A percentile compares a stretch with the other conserved stretches of the same genome.
phyloP scores from a whole-genome alignment of 148 eudicot genomes.

The Pharnaceum exiguum region DNA sequence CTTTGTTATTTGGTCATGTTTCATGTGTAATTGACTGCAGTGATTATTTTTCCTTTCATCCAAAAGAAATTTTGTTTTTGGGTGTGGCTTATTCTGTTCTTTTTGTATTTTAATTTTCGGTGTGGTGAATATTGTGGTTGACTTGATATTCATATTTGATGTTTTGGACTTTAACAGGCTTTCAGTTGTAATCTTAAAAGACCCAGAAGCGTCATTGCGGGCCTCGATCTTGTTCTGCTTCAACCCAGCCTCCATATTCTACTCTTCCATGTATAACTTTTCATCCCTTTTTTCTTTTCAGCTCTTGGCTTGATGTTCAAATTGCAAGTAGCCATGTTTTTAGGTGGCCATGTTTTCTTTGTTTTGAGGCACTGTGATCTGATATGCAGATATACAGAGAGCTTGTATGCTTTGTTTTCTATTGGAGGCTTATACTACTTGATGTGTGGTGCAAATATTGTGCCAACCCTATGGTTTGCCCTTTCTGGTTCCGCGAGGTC shows the following conservation, averaged over 20 bases:
- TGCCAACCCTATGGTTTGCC: slow-evolving; percentile 58
- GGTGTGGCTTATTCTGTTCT: neutral
- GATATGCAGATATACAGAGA: slow-evolving; percentile 81
- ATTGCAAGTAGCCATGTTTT: neutral
- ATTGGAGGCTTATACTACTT: slow-evolving; percentile 72
- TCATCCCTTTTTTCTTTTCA: neutral
- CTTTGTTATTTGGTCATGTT: too few species aligned
- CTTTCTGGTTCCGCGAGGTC: slow-evolving; percentile 80
- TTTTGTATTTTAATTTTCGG: neutral
- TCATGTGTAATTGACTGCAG: too few species aligned
- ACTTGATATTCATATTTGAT: slow-evolving; percentile 2
- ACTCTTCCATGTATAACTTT: slow-evolving; percentile 69
- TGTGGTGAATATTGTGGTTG: neutral
- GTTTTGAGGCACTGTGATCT: neutral
- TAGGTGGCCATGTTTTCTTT: neutral
- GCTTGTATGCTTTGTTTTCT: slow-evolving; percentile 76
- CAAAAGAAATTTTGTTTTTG: neutral
- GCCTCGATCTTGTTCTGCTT: slow-evolving; percentile 87
- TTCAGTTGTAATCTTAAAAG: slow-evolving; percentile 62
- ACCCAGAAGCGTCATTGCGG: slow-evolving; percentile 53
- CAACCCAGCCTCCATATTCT: slow-evolving; percentile 96
- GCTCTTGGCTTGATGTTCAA: neutral
- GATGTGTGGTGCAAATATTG: slow-evolving; percentile 42
- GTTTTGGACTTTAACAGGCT: slow-evolving; percentile 44
- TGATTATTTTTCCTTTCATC: too few species aligned